Evolutionary conservation across 257 asterid genomes (phyloP).

Genomic region (Cruciata laevipes): DNA sequence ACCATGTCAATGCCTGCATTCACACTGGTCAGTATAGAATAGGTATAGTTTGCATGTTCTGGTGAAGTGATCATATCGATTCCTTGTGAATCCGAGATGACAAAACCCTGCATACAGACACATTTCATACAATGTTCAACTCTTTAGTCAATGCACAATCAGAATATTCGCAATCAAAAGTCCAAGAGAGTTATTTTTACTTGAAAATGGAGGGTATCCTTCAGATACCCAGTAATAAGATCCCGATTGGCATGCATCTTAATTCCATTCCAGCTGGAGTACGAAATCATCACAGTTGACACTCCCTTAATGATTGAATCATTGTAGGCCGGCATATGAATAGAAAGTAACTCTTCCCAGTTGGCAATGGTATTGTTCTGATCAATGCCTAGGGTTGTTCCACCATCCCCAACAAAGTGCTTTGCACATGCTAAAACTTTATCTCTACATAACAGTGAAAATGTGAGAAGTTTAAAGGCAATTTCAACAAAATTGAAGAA

Average conservation of each 20-base stretch:
- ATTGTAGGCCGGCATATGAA: slow-evolving; percentile 61
- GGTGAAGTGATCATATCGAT: slow-evolving; percentile 36
- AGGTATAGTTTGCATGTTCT: slow-evolving; percentile 33
- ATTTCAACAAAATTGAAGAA: neutral
- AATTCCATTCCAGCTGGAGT: slow-evolving; percentile 65
- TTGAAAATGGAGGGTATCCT: slow-evolving; percentile 44
- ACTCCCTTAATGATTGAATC: slow-evolving; percentile 59
- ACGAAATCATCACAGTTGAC: slow-evolving; percentile 58
- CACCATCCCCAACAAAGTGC: slow-evolving; percentile 75
- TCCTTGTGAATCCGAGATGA: slow-evolving; percentile 38
- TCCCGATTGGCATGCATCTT: slow-evolving; percentile 67
- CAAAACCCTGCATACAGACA: slow-evolving; percentile 31
- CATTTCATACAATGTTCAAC: neutral
- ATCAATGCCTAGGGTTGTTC: slow-evolving; percentile 59
- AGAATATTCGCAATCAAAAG: neutral
- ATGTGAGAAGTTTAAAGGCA: neutral
- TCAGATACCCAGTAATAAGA: slow-evolving; percentile 58
- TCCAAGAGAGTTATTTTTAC: slow-evolving; percentile 23
- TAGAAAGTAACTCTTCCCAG: slow-evolving; percentile 32
- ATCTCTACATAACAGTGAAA: slow-evolving; percentile 17
- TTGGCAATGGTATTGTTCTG: slow-evolving; percentile 47
- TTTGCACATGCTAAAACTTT: slow-evolving; percentile 56
- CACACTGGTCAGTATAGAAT: slow-evolving; percentile 33
- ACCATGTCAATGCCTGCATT: slow-evolving; percentile 49
- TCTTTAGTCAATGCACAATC: neutral